Base-by-base conservation (phyloP, 768 basidiomycete species). In the Galerina marginata region DNA sequence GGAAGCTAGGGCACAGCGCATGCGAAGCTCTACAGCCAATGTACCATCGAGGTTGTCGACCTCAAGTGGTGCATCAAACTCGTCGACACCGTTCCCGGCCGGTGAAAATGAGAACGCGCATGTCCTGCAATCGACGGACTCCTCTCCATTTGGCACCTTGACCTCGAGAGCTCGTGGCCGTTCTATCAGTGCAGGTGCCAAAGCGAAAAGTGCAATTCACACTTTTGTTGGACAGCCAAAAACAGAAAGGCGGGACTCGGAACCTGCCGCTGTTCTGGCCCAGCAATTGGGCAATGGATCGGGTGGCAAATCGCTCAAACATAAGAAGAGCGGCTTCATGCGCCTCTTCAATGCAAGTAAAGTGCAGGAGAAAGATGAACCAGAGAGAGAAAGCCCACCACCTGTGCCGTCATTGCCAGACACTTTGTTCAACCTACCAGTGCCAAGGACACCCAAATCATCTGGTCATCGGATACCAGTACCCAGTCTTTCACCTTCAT, bases 321-420 rank as follows among this genome's bases (percentile, higher is more conserved):
- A 89, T 60, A 92, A 90, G 78, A 93, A 89, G 71, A 93, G 91
- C 63, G 92, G 83, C 7, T 91, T 94, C 69, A 84, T 93, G 87
- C 80, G 89, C 52, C 74, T 94, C 10, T 92, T 93, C 69, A 86
- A 88, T 66, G 80, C 81, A 15, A 74, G 71, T 16, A 84, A 81
- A 68, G 71, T 72, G 38, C 81, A 80, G 52, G 81, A 86, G 44
- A 79, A 74, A 67, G 82, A 83, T 43, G 80, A 84, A 20, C 74
- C 69, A 58, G 69, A 67, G 4, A 72, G 74, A 58, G 68, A 67
- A 4, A 71, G 73, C 7, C 82, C 83, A 1, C 86, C 86, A 6
- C 86, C 90, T 15, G 80, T 91, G 9, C 88, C 88, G 11, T 71
- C 81, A 9, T 66, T 84, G 36, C 74, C 77, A 4, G 80, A 82